A percentile compares a stretch with the other conserved stretches of the same genome.
These are phyloP conservation scores for Lasiosphaeria miniovina DNA, from an alignment of 495 filamentous ascomycete species.

Conservation along the genomic window DNA sequence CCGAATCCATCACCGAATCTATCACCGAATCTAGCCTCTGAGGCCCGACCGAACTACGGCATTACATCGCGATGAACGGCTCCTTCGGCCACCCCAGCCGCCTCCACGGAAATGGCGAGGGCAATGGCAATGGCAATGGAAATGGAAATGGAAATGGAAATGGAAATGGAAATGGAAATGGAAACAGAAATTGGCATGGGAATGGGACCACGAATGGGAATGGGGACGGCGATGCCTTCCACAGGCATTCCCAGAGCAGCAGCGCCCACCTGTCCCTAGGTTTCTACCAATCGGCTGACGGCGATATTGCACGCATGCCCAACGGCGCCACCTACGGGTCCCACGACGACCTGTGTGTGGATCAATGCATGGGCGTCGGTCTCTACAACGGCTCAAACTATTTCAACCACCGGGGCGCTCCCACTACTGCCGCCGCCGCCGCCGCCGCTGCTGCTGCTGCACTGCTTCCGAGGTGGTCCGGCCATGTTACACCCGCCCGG, in stretches of 20 bases:
- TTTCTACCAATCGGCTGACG: not conserved
- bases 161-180: constrained; percentile 8
- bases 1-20: too few relatives aligned
- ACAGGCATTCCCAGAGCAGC: constrained; percentile 24
- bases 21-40: too few relatives aligned
- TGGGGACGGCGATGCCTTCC: constrained; percentile 11
- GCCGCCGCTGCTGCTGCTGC: constrained; percentile 2
- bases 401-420: constrained; percentile 27
- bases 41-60: too few relatives aligned
- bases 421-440: constrained; percentile 2
- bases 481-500: constrained; percentile 8
- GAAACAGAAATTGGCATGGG: constrained; percentile 2
- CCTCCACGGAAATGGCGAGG: constrained; percentile 14
- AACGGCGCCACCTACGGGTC: constrained; percentile 23
- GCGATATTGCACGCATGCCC: constrained; percentile 10
- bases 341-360: constrained; percentile 43
- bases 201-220: not conserved
- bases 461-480: constrained; percentile 19
- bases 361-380: constrained; percentile 34
- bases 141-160: constrained; percentile 6
- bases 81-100: constrained; percentile 15
- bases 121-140: constrained; percentile 5
- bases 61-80: constrained; percentile 22
- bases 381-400: constrained; percentile 34
- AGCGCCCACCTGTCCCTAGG: not conserved